Conservation (phyloP, 2,329 filamentous ascomycete genomes). For the Neonectria ditissima region DNA sequence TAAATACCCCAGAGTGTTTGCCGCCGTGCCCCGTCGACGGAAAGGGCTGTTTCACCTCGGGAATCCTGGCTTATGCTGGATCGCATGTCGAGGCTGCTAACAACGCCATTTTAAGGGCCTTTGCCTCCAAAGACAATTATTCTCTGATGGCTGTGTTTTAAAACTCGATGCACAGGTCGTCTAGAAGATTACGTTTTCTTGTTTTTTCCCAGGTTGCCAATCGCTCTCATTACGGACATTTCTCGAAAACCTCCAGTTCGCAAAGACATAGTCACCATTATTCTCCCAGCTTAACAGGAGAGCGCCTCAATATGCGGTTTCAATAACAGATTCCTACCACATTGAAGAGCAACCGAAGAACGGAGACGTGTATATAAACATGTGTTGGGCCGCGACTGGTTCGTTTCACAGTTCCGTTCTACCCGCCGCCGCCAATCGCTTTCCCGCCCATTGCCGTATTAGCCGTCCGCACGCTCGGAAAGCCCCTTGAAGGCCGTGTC, state of each 20-base stretch:
- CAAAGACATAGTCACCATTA: too few species aligned
- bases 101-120: conserved; percentile 43
- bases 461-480: background rate
- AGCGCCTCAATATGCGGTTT: too few species aligned
- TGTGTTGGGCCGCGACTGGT: background rate
- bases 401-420: background rate
- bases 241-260: too few species aligned
- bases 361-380: too few species aligned
- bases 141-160: conserved; percentile 19
- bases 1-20: conserved; percentile 71
- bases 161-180: too few species aligned
- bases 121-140: conserved; percentile 31
- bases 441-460: background rate
- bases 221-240: too few species aligned
- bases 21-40: conserved; percentile 80
- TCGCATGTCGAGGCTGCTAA: conserved; percentile 45
- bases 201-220: too few species aligned
- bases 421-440: background rate
- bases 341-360: too few species aligned
- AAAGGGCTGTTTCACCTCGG: conserved; percentile 43
- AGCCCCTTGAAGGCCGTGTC: background rate
- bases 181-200: too few species aligned
- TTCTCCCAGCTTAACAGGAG: too few species aligned
- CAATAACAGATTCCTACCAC: too few species aligned
- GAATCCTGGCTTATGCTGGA: conserved; percentile 42